A percentile compares a stretch with the other conserved stretches of the same genome.
Evolutionary conservation across 2,329 filamentous ascomycete species (phyloP).

Genomic region (Fusarium kyushuense): DNA sequence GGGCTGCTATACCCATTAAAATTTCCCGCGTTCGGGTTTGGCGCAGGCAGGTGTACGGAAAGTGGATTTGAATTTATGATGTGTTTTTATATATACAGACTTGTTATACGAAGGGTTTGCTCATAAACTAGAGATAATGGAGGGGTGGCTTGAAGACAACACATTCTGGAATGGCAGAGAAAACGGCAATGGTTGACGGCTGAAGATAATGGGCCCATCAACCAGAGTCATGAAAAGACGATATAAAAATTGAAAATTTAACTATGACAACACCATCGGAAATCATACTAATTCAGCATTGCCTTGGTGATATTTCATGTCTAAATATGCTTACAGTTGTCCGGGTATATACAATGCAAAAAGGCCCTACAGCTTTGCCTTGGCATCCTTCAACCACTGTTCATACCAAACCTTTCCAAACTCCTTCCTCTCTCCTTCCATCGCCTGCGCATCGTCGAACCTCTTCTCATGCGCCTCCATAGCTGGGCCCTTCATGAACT

Average conservation of each 20-base stretch:
- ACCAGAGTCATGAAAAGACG: neutral
- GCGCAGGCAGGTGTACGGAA: slow-evolving; percentile 16
- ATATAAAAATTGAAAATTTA: neutral
- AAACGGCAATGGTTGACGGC: neutral
- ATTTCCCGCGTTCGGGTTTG: slow-evolving; percentile 31
- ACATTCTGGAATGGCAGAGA: neutral
- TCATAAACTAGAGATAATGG: neutral
- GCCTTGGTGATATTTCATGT: neutral
- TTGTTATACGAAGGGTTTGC: neutral
- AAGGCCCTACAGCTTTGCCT: slow-evolving; percentile 53
- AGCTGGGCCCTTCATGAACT: slow-evolving; percentile 65
- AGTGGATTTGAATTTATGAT: slow-evolving; percentile 3
- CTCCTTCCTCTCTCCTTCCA: slow-evolving; percentile 58
- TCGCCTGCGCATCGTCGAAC: slow-evolving; percentile 57
- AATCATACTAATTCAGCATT: neutral
- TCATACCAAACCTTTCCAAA: slow-evolving; percentile 61
- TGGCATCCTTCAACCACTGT: slow-evolving; percentile 60
- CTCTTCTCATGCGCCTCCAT: slow-evolving; percentile 64
- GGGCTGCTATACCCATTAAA: slow-evolving; percentile 18
- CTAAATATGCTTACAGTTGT: neutral
- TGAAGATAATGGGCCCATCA: neutral
- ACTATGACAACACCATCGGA: neutral
- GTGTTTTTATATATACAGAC: neutral
- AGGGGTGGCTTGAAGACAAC: neutral
- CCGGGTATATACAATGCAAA: slow-evolving; percentile 4